Conservation (phyloP, 2,329 filamentous ascomycete species). For the Nothomitra cinnamomea region DNA sequence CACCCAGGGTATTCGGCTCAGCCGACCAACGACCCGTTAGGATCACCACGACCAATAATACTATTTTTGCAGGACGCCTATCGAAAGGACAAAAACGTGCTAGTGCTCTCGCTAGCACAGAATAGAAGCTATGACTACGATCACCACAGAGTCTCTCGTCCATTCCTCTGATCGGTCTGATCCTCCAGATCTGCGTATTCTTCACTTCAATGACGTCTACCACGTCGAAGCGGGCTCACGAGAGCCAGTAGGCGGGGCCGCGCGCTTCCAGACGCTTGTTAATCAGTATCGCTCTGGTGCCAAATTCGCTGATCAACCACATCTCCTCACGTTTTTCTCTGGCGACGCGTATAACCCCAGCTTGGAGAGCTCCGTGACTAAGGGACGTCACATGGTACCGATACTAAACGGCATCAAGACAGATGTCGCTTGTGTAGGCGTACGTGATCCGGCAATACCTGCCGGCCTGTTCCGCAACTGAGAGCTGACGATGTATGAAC, state of each 20-base stretch:
- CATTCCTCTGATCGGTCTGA: conserved; percentile 11
- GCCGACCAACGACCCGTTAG: too few species aligned
- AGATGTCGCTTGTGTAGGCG: conserved; percentile 65
- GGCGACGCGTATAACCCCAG: conserved; percentile 89
- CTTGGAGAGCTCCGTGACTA: conserved; percentile 52
- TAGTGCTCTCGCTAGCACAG: too few species aligned
- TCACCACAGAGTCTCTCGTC: too few species aligned
- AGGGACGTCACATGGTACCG: conserved; percentile 71
- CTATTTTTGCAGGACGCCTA: too few species aligned
- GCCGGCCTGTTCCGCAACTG: neutral
- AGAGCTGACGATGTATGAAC: neutral
- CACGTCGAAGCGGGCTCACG: conserved; percentile 62
- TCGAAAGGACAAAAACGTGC: too few species aligned
- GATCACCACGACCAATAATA: too few species aligned
- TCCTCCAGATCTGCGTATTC: conserved; percentile 55
- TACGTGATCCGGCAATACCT: conserved; percentile 26
- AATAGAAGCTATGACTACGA: too few species aligned
- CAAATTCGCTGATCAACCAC: conserved; percentile 44
- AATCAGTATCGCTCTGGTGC: conserved; percentile 53
- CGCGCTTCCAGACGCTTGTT: conserved; percentile 63
- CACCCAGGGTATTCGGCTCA: too few species aligned
- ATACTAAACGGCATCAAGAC: conserved; percentile 64
- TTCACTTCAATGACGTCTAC: conserved; percentile 93
- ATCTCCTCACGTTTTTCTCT: conserved; percentile 66
- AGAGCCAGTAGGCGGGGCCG: conserved; percentile 67